phyloP scores from a whole-genome alignment of 2,329 filamentous ascomycete genomes.

The Aschersonia sp. region DNA sequence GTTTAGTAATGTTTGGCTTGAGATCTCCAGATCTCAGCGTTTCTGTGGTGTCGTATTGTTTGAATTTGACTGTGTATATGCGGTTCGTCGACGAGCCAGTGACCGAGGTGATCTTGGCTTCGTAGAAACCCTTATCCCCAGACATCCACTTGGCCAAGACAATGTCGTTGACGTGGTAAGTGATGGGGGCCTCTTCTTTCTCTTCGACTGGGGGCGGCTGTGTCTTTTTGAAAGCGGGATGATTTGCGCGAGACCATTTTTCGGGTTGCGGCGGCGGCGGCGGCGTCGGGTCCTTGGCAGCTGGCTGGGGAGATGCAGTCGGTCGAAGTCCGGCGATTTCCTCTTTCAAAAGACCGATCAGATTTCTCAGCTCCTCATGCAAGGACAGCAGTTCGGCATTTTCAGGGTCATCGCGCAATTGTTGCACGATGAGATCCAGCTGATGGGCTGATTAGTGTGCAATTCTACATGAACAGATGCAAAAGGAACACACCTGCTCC shows the following conservation, averaged over 20 bases:
- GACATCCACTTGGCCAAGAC: slow-evolving; percentile 84
- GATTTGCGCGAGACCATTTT: slow-evolving; percentile 71
- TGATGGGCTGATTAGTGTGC: slow-evolving; percentile 19
- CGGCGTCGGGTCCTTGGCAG: slow-evolving; percentile 28
- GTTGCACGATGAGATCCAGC: slow-evolving; percentile 65
- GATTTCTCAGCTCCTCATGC: slow-evolving; percentile 66
- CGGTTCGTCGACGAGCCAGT: slow-evolving; percentile 84
- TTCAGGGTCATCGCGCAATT: slow-evolving; percentile 66
- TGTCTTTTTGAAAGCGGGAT: slow-evolving; percentile 56
- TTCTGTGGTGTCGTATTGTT: slow-evolving; percentile 75
- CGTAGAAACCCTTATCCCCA: slow-evolving; percentile 81
- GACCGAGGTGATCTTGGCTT: slow-evolving; percentile 82
- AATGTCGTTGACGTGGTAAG: slow-evolving; percentile 76
- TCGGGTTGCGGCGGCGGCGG: slow-evolving; percentile 38
- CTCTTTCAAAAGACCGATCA: slow-evolving; percentile 66
- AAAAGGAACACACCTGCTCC: slow-evolving; percentile 32
- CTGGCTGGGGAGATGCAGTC: slow-evolving; percentile 28
- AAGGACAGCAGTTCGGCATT: slow-evolving; percentile 66
- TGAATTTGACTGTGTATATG: slow-evolving; percentile 91
- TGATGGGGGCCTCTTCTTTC: slow-evolving; percentile 37
- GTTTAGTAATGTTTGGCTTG: slow-evolving; percentile 64
- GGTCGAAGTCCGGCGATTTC: slow-evolving; percentile 66
- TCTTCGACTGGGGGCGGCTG: slow-evolving; percentile 25
- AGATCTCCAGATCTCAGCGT: slow-evolving; percentile 73
- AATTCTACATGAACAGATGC: not conserved